These are phyloP conservation scores for Euphorbia lathyris DNA, from an alignment of 345 rosid genomes.

Conservation along the genomic window DNA sequence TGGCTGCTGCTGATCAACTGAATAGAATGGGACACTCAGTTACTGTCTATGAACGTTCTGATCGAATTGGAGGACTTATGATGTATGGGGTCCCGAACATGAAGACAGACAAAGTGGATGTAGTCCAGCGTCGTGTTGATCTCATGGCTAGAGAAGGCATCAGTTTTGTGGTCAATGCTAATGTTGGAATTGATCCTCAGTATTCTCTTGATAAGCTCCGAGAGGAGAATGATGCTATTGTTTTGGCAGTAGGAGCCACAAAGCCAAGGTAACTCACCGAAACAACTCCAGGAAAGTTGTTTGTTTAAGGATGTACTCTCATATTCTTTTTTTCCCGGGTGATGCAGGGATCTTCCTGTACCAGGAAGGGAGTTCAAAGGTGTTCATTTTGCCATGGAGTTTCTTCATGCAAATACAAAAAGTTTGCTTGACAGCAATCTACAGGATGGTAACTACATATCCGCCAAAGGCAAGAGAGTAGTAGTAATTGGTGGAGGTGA, in stretches of 20 bases:
- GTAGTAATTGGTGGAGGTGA: conserved; percentile 99
- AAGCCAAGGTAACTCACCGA: conserved; percentile 67
- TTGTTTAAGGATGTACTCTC: neutral
- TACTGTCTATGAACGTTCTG: conserved; percentile 95
- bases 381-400: conserved; percentile 95
- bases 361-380: conserved; percentile 91
- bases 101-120: conserved; percentile 90
- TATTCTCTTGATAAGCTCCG: conserved; percentile 71
- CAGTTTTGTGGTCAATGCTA: conserved; percentile 83
- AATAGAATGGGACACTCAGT: conserved; percentile 93
- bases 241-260: conserved; percentile 94
- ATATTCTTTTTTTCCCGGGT: conserved; percentile 4
- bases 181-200: conserved; percentile 72
- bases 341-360: conserved; percentile 92
- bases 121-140: conserved; percentile 89
- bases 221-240: conserved; percentile 75
- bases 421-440: conserved; percentile 93
- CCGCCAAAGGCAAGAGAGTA: conserved; percentile 89
- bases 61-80: conserved; percentile 98
- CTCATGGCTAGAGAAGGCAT: conserved; percentile 91
- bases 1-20: conserved; percentile 98
- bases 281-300: neutral
- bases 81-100: conserved; percentile 99
- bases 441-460: conserved; percentile 76
- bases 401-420: conserved; percentile 92